Conservation (phyloP, 345 rosid species). For the Theobroma cacao region DNA sequence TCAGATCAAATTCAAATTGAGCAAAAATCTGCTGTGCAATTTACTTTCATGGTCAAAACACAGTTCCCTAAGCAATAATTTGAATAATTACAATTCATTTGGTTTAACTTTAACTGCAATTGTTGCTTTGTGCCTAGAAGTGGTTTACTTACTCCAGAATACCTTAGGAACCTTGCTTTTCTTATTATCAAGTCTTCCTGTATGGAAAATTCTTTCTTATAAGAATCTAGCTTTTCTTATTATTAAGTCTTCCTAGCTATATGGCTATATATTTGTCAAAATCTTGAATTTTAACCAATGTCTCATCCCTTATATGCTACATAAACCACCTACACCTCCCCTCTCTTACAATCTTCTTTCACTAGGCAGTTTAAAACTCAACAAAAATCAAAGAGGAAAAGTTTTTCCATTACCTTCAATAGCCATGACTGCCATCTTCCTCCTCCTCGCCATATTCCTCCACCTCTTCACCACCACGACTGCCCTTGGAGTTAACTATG, state of each 20-base stretch:
- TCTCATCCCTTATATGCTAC: background rate
- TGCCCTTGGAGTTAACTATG: constrained; percentile 79
- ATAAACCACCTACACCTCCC: background rate
- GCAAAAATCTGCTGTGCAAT: background rate
- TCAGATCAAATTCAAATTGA: background rate
- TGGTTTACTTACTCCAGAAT: background rate
- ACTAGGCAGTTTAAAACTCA: background rate
- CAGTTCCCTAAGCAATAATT: background rate
- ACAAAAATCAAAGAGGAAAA: background rate
- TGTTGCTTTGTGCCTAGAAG: background rate
- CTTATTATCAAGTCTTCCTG: background rate
- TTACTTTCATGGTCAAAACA: background rate
- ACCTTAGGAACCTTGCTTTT: constrained; percentile 6
- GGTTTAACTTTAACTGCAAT: background rate
- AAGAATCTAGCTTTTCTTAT: constrained; percentile 9
- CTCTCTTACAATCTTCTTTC: background rate
- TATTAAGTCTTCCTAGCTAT: background rate
- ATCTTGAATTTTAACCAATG: background rate
- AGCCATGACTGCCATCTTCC: constrained; percentile 22
- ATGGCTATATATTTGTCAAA: background rate
- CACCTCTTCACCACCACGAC: constrained; percentile 31
- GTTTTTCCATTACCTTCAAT: background rate
- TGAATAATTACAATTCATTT: background rate
- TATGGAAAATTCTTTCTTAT: background rate
- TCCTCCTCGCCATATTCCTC: constrained; percentile 28